Evolutionary conservation across 75 land plant genomes (phyloP), one percentile per base, ranked within the genome.

Genomic region (Isoetes taiwanensis): DNA sequence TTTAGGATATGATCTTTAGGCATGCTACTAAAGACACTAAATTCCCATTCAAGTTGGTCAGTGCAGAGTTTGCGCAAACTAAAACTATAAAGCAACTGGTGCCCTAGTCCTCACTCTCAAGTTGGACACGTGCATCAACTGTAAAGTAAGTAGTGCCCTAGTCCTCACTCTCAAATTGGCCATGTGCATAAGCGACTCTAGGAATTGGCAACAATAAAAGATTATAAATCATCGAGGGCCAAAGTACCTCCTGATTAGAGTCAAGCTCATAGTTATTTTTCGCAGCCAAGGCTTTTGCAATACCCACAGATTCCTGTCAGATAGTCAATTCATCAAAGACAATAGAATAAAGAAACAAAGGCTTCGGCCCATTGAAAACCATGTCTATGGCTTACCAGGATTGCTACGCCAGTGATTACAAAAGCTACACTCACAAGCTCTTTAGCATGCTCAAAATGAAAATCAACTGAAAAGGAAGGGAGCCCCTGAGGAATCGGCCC

Each of bases 261-360:
- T 88, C 90, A 46, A 93, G 54, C 62, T 93, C 95, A 70, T 93
- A 93, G 32, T 89, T 95, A 65, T 93, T 80, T 41, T 88, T 93
- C 9, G 98, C 94, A 29, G 98, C 98, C 62, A 93, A 67, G 32
- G 96, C 85, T 72, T 88, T 93, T 34, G 98, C 98, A 71, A 93
- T 88, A 28, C 89, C 98, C 30, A 93, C 95, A 27, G 98, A 93
- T 68, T 93, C 98, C 98, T 93, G 62, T 37, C 9, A 9, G 39
- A 38, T 27, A 30, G 58, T 12, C 39, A 32, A 16, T 28, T 8
- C 21, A 31, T 1, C n/a, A 62, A 28, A 11, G 28, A 33, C 9
- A 50, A 28, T 56, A 16, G 2, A 28, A 26, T 32, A 4, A 9
- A 9, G 9, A 9, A 9, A 37, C 14, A 37, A 37, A 37, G 39